These are phyloP conservation scores for Aureobasidium sp. DNA, from an alignment of 2,329 filamentous ascomycete genomes.

Conservation along the genomic window DNA sequence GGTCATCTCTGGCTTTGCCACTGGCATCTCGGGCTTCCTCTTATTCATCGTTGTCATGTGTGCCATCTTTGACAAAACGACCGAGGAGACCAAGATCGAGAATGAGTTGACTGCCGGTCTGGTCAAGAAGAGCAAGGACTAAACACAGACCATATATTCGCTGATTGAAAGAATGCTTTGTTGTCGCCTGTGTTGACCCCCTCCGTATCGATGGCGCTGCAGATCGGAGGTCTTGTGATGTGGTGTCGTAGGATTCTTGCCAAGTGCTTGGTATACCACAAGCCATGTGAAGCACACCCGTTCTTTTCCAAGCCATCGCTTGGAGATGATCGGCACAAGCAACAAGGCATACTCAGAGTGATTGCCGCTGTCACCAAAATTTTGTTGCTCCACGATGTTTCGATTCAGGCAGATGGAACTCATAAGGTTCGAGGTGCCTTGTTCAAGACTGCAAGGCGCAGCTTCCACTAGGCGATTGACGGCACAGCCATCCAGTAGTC, in stretches of 20 bases:
- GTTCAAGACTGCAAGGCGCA: neutral
- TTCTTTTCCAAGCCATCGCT: neutral
- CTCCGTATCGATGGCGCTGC: neutral
- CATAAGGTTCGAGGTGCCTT: neutral
- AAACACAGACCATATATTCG: neutral
- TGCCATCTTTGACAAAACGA: neutral
- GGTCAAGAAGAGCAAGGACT: neutral
- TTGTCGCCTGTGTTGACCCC: neutral
- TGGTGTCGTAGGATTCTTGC: neutral
- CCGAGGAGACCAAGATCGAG: neutral
- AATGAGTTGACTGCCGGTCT: neutral
- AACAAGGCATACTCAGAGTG: neutral
- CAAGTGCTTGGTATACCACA: constrained; percentile 4
- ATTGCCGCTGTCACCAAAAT: neutral
- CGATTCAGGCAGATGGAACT: neutral
- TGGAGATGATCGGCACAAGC: neutral
- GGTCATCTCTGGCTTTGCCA: neutral
- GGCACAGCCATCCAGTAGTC: neutral
- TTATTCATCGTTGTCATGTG: neutral
- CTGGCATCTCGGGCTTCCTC: neutral
- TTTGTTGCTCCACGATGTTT: neutral
- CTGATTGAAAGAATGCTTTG: neutral
- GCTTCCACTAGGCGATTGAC: neutral
- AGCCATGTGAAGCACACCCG: neutral
- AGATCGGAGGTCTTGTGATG: neutral